These are phyloP conservation scores for Thelonectria olida DNA, from an alignment of 2,329 filamentous ascomycete genomes.

Conservation along the genomic window DNA sequence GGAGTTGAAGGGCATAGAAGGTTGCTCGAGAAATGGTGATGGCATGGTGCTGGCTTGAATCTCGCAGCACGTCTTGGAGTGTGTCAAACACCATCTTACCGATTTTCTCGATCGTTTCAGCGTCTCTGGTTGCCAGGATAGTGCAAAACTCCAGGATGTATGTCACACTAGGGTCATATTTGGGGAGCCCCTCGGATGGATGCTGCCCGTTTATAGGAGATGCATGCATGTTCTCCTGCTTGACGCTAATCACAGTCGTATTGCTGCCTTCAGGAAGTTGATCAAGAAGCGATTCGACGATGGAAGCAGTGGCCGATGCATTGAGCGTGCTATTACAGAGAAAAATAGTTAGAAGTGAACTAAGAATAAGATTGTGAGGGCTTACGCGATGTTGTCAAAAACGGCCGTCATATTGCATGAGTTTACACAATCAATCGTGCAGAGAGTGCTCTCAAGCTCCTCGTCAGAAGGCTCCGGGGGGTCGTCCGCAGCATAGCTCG, in stretches of 20 bases:
- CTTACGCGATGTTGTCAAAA: constrained; percentile 83
- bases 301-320: constrained; percentile 39
- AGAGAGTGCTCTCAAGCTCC: constrained; percentile 94
- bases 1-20: constrained; percentile 84
- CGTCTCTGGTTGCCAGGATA: constrained; percentile 79
- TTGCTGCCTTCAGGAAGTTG: constrained; percentile 86
- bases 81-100: constrained; percentile 84
- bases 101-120: constrained; percentile 74
- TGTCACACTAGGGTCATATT: constrained; percentile 86
- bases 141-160: constrained; percentile 95
- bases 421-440: constrained; percentile 92
- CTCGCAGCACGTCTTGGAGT: constrained; percentile 82
- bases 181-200: constrained; percentile 52
- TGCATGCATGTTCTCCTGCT: constrained; percentile 78
- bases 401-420: constrained; percentile 87
- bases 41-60: constrained; percentile 80
- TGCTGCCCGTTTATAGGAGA: constrained; percentile 64
- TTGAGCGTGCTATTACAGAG: constrained; percentile 51
- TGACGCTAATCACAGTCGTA: constrained; percentile 85
- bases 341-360: neutral
- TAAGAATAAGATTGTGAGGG: constrained; percentile 20
- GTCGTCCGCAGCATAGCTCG: constrained; percentile 98
- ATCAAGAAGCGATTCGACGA: constrained; percentile 76
- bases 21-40: constrained; percentile 85
- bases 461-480: constrained; percentile 97